Base-by-base conservation (phyloP, 2,329 filamentous ascomycete species). In the Falciphora oryzae region DNA sequence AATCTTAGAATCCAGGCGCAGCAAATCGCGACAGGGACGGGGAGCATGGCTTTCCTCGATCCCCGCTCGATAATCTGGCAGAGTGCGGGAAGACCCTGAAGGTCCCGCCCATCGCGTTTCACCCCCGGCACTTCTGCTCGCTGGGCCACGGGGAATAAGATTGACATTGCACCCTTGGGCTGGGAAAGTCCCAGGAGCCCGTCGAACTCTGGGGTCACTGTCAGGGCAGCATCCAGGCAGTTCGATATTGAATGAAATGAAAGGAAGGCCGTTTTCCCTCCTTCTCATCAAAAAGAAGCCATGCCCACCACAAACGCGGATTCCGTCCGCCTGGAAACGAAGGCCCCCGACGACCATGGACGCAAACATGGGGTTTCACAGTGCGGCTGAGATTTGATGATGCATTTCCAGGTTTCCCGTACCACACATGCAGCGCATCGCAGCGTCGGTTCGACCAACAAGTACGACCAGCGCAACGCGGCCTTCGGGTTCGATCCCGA, bases 31-130 rank as follows among this genome's bases (percentile, higher is more conserved):
- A 35, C 29, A 35, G 32, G 32, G 13, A 35, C 10, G 32, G 10
- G 13, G 4, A 11, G 13, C 8, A 53, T 22, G 38, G 3, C 44
- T n/a, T n/a, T 53, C 7, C 38, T 38, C 44, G 44, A 50, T 50
- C 44, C 44, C 44, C 44, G 44, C 44, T 53, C 44, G 44, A 53
- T 53, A 53, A 53, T 50, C 38, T 50, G 38, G 38, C 38, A 50
- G 38, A 16, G 18, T 22, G 38, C 38, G 38, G 38, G 38, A 50
- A 50, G 38, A 18, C 38, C 38, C 38, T 18, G 3, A 16, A 14
- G 38, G 38, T 14, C 38, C 38, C 38, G 38, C 38, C 44, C 44
- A 14, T 25, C 44, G 44, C 44, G 44, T 53, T 53, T 53, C 44
- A 53, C 22, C 44, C 44, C 44, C 7, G 44, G 22, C 3, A 50